phyloP scores from a whole-genome alignment of 768 basidiomycete species.

The Cystofilobasidium ferigula region DNA sequence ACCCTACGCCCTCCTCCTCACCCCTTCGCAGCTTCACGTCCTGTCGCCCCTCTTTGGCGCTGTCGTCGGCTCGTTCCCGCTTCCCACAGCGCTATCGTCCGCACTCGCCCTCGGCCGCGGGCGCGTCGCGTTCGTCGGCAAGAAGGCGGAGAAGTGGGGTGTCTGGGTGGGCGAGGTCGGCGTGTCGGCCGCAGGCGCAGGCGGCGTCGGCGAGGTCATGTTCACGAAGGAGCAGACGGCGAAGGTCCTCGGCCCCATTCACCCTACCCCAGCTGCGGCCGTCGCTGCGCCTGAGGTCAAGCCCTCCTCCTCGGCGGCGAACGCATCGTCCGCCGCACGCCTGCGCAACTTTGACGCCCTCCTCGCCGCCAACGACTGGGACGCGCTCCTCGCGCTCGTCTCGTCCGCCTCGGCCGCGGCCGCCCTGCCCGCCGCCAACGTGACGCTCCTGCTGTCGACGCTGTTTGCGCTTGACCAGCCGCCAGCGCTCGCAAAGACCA shows the following conservation, averaged over 20 bases:
- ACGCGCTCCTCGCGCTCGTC: neutral
- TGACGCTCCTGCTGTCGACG: neutral
- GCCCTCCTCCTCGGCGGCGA: neutral
- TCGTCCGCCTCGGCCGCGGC: neutral
- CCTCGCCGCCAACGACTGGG: constrained; percentile 3
- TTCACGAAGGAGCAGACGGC: constrained; percentile 21
- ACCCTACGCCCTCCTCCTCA: constrained; percentile 19
- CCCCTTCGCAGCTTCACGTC: constrained; percentile 14
- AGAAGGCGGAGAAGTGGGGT: constrained; percentile 9
- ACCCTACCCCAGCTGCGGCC: neutral
- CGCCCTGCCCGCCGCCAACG: no score
- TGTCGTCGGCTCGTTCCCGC: constrained; percentile 10
- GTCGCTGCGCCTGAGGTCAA: neutral
- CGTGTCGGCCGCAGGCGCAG: neutral
- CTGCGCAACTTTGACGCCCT: constrained; percentile 9
- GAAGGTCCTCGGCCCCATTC: constrained; percentile 17
- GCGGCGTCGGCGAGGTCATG: constrained; percentile 17
- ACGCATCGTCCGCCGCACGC: neutral
- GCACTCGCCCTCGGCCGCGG: constrained; percentile 5
- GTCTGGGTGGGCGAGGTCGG: constrained; percentile 19
- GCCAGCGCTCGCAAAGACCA: neutral
- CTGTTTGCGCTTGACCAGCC: neutral
- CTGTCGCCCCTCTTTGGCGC: constrained; percentile 18
- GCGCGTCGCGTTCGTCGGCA: constrained; percentile 9
- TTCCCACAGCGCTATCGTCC: constrained; percentile 2